Evolutionary conservation across 352 stramenopile species (phyloP), one percentile per base, ranked within the genome.

Genomic region (Globisporangium apiculatum): DNA sequence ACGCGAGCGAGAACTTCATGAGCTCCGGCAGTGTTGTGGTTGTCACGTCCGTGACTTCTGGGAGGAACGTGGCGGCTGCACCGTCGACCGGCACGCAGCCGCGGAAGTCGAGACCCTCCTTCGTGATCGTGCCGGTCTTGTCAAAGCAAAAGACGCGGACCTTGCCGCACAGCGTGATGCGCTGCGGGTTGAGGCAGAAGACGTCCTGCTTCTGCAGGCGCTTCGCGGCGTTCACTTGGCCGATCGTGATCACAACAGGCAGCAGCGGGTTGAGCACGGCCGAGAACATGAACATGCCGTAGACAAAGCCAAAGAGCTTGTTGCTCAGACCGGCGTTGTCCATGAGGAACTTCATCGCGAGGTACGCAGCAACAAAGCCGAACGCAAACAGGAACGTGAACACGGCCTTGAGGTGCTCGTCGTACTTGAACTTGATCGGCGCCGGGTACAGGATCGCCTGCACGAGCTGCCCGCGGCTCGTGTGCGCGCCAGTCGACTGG

Each of bases 81-180:
- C 47, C 15, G 37, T 69, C 58, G 14, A 88, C 69, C 0, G 76
- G 76, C n/a, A 87, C 59, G 37, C 75, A 82, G 40, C 75, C 83
- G 55, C 84, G 61, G 64, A 93, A 96, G 54, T 96, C 80, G 6
- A 97, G 65, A 2, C 90, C 90, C 54, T 96, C 74, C 58, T 96
- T 92, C 17, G 90, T 97, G 51, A 97, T 79, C 15, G 90, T 97
- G 7, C 90, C 90, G 0, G 90, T 97, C 66, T 97, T 97, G 74
- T 97, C 90, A 65, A 97, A 97, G 65, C 88, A 96, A 47, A 89
- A 91, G 7, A 91, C 71, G 46, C 77, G 83, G 8, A 97, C 86
- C 64, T 97, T 97, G n/a, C 90, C 90, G 51, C 83, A 89, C 1
- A 97, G 67, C 0, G 89, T 79, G 55, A 97, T 92, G 40, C 81